A percentile compares a stretch with the other conserved stretches of the same genome.
These are phyloP conservation scores for Cyclocybe aegerita DNA, from an alignment of 768 basidiomycete genomes.

Conservation along the genomic window DNA sequence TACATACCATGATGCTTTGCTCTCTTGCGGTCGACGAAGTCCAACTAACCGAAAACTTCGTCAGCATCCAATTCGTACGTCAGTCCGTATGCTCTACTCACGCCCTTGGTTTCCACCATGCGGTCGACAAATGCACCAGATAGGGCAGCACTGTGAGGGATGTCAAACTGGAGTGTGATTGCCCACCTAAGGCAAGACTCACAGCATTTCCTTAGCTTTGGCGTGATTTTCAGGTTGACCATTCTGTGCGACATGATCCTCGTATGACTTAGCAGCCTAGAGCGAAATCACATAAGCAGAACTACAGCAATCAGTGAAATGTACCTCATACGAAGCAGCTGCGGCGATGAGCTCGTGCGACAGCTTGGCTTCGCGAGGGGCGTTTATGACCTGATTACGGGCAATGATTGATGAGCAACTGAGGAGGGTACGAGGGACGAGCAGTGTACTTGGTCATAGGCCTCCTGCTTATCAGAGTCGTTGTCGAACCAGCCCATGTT, in stretches of 20 bases:
- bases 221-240: slow-evolving; percentile 51
- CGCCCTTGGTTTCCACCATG: slow-evolving; percentile 56
- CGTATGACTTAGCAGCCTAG: slow-evolving; percentile 63
- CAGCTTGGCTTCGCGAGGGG: slow-evolving; percentile 55
- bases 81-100: slow-evolving; percentile 3
- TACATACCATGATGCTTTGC: slow-evolving; percentile 26
- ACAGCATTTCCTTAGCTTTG: slow-evolving; percentile 58
- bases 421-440: neutral
- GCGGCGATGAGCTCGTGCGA: slow-evolving; percentile 68
- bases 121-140: slow-evolving; percentile 52
- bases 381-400: slow-evolving; percentile 38
- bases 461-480: slow-evolving; percentile 39
- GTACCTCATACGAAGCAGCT: slow-evolving; percentile 64
- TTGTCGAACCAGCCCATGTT: slow-evolving; percentile 44
- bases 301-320: neutral
- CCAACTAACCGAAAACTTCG: slow-evolving; percentile 17
- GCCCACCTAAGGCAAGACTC: slow-evolving; percentile 1
- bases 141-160: slow-evolving; percentile 42
- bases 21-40: slow-evolving; percentile 26
- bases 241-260: slow-evolving; percentile 47
- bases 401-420: neutral
- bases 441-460: slow-evolving; percentile 36
- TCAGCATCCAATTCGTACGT: too few species aligned
- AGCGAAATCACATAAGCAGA: neutral
- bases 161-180: neutral